These are phyloP conservation scores for Chlamydomonas sp. DNA, from an alignment of 139 green algal species.

Conservation along the genomic window DNA sequence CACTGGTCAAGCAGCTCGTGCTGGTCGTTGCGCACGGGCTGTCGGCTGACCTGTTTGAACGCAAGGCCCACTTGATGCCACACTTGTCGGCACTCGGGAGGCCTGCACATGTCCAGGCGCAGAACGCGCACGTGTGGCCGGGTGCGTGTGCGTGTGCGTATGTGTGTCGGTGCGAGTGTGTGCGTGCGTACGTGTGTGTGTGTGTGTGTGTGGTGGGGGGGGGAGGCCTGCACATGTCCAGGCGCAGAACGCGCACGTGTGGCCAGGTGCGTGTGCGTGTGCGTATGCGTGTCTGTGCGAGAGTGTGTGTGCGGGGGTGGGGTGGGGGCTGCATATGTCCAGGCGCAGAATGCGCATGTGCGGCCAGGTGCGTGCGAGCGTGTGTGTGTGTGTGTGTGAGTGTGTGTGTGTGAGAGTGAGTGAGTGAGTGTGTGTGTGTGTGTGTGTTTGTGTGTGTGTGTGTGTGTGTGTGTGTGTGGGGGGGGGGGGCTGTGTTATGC, in stretches of 20 bases:
- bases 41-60: constrained; percentile 22
- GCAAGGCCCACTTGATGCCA: constrained; percentile 31
- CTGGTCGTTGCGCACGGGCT: constrained; percentile 55
- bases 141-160: no score
- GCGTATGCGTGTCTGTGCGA: no score
- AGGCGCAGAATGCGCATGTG: not conserved
- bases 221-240: not conserved
- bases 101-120: constrained; percentile 15
- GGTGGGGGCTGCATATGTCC: not conserved
- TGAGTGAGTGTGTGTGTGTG: not conserved
- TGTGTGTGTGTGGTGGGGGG: no score
- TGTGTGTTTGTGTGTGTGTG: no score
- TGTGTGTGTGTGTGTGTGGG: no score
- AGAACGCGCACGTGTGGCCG: constrained; percentile 23
- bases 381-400: no score
- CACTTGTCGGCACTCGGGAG: constrained; percentile 12
- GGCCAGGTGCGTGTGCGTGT: no score
- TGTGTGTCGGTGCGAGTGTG: no score
- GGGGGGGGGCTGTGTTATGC: not conserved
- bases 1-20: constrained; percentile 47
- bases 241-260: no score
- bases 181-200: no score
- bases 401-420: no score
- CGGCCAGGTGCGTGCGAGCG: not conserved
- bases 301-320: no score